These are phyloP conservation scores for Fusarium buxicola DNA, from an alignment of 2,329 filamentous ascomycete species.

Conservation along the genomic window DNA sequence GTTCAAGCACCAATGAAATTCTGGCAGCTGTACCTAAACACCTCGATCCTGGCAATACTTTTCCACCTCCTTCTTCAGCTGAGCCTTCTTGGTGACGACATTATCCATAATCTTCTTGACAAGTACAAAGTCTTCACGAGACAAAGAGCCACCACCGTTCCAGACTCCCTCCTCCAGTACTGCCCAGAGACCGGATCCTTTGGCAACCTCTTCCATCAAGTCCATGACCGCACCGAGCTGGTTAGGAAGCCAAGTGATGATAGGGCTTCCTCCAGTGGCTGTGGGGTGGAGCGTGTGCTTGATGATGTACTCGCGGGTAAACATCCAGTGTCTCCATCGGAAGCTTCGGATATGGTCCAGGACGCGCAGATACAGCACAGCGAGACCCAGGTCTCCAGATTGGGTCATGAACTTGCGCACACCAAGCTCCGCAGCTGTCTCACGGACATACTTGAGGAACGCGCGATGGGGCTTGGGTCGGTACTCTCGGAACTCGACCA, in stretches of 20 bases:
- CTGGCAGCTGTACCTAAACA: too few species aligned
- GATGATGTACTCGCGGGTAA: slow-evolving; percentile 85
- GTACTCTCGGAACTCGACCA: slow-evolving; percentile 90
- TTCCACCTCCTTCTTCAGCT: slow-evolving; percentile 77
- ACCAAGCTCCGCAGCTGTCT: slow-evolving; percentile 60
- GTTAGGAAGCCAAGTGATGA: slow-evolving; percentile 87
- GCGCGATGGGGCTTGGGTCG: slow-evolving; percentile 88
- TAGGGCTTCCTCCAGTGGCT: slow-evolving; percentile 83
- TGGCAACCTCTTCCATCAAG: slow-evolving; percentile 73
- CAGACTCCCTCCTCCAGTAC: slow-evolving; percentile 34
- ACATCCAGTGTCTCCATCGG: slow-evolving; percentile 87
- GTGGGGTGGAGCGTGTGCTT: slow-evolving; percentile 81
- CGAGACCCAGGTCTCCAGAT: slow-evolving; percentile 52
- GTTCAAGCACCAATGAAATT: too few species aligned
- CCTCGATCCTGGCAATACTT: slow-evolving; percentile 78
- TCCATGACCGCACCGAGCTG: slow-evolving; percentile 80
- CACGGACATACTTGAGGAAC: slow-evolving; percentile 80
- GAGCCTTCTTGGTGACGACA: slow-evolving; percentile 72
- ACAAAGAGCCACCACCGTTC: slow-evolving; percentile 33
- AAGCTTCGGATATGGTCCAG: slow-evolving; percentile 84
- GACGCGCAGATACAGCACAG: slow-evolving; percentile 72
- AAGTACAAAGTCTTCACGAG: slow-evolving; percentile 25
- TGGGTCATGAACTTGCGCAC: slow-evolving; percentile 64
- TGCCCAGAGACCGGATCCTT: slow-evolving; percentile 43
- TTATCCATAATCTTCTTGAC: slow-evolving; percentile 71